Evolutionary conservation across 192 early-diverging fungal genomes (phyloP).

Genomic region (Entomortierella parvispora): DNA sequence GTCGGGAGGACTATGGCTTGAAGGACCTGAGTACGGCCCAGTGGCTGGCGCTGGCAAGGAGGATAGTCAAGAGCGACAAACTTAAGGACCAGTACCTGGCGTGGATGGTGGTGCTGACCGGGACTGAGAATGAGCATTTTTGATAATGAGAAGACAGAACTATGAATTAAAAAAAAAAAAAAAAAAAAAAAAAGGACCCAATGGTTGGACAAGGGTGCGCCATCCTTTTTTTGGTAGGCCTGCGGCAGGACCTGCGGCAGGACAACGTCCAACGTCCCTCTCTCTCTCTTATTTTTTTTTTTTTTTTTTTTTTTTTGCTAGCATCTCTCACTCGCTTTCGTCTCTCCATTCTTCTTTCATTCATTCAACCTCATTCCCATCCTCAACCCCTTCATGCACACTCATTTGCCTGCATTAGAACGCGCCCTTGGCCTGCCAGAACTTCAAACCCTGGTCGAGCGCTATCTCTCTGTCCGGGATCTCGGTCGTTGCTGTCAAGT

Average conservation of each 20-base stretch:
- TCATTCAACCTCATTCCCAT: background rate
- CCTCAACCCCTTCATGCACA: background rate
- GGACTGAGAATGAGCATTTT: slow-evolving; percentile 36
- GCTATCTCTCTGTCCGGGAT: too few species aligned
- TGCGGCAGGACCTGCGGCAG: too few species aligned
- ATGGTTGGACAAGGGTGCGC: too few species aligned
- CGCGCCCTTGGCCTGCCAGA: too few species aligned
- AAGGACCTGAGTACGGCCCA: slow-evolving; percentile 54
- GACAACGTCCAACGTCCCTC: too few species aligned
- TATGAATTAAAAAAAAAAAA: background rate
- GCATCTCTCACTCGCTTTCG: background rate
- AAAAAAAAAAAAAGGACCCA: background rate
- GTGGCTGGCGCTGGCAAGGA: slow-evolving; percentile 57
- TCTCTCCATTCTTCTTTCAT: background rate
- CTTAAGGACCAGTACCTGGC: slow-evolving; percentile 26
- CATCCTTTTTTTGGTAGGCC: too few species aligned
- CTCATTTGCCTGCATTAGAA: background rate
- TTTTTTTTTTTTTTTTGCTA: background rate
- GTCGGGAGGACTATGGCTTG: slow-evolving; percentile 56
- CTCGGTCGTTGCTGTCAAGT: too few species aligned
- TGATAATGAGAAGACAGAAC: background rate
- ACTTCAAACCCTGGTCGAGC: too few species aligned
- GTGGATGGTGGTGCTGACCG: slow-evolving; percentile 44
- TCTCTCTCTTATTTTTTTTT: background rate
- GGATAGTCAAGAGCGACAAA: slow-evolving; percentile 19